These are phyloP conservation scores for Neophaeococcomyces mojaviensis DNA, from an alignment of 2,329 filamentous ascomycete genomes.

Conservation along the genomic window DNA sequence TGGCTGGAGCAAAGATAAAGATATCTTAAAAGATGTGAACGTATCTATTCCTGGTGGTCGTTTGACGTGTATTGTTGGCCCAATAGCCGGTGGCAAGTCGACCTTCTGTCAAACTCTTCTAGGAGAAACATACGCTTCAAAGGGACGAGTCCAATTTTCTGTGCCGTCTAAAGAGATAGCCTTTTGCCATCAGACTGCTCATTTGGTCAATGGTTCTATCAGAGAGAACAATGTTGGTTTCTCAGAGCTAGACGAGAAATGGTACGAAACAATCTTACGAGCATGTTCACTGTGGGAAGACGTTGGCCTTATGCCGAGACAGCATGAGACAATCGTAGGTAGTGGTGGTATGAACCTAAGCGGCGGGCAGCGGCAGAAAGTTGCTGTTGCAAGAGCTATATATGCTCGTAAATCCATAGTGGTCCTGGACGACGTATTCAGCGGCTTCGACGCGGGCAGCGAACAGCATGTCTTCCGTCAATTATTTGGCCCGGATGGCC, in stretches of 20 bases:
- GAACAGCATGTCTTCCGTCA: constrained; percentile 43
- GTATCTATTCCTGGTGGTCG: background rate
- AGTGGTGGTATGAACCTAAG: constrained; percentile 21
- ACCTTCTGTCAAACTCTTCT: constrained; percentile 13
- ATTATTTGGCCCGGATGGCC: constrained; percentile 39
- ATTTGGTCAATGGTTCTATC: background rate
- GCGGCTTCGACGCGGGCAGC: constrained; percentile 43
- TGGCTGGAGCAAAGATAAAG: background rate
- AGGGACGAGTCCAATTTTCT: background rate
- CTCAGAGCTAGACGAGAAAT: constrained; percentile 8
- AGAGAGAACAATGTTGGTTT: background rate
- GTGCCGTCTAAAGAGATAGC: background rate
- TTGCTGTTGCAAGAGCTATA: constrained; percentile 44
- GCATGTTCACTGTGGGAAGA: constrained; percentile 23
- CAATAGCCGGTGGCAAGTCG: constrained; percentile 18
- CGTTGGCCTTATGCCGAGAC: constrained; percentile 15
- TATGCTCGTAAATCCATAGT: constrained; percentile 43
- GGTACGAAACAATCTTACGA: constrained; percentile 24
- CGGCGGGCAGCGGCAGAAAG: constrained; percentile 26
- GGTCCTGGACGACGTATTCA: constrained; percentile 47
- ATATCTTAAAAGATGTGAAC: background rate
- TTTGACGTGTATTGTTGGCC: constrained; percentile 20
- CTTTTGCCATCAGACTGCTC: background rate
- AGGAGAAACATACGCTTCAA: constrained; percentile 7
- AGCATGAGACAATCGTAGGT: constrained; percentile 16